Conservation (phyloP, 768 basidiomycete genomes). For the Fistulinella prunicolor region DNA sequence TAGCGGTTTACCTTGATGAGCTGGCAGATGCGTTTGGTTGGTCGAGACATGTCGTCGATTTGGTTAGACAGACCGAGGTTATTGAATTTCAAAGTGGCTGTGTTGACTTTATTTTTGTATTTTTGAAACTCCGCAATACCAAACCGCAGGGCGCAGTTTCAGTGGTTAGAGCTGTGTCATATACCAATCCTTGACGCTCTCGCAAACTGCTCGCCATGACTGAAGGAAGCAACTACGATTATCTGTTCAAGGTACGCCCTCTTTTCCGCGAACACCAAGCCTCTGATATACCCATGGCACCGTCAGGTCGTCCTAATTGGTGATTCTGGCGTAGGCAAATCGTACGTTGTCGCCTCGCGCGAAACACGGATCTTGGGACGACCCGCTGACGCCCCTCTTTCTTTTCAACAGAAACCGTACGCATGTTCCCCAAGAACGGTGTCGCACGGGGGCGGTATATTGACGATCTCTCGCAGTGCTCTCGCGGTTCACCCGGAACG, state of each 20-base stretch:
- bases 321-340: conserved; percentile 99
- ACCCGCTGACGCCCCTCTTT: conserved; percentile 3
- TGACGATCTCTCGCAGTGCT: conserved; percentile 60
- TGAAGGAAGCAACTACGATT: conserved; percentile 96
- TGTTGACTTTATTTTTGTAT: neutral
- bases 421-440: conserved; percentile 4
- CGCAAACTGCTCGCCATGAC: conserved; percentile 52
- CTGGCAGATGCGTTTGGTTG: conserved; percentile 62
- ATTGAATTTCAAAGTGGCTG: too few relatives aligned
- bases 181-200: conserved; percentile 10
- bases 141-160: conserved; percentile 1
- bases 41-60: neutral
- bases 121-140: conserved; percentile 33
- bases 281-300: neutral
- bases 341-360: conserved; percentile 68
- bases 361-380: neutral
- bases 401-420: conserved; percentile 33
- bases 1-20: conserved; percentile 70
- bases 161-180: conserved; percentile 4
- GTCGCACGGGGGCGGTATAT: neutral
- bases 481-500: conserved; percentile 98
- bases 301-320: conserved; percentile 96
- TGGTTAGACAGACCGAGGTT: neutral
- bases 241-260: conserved; percentile 86
- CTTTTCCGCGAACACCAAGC: neutral